phyloP scores from a whole-genome alignment of 805 yeast species.

The Debaryomyces tyrocola region DNA sequence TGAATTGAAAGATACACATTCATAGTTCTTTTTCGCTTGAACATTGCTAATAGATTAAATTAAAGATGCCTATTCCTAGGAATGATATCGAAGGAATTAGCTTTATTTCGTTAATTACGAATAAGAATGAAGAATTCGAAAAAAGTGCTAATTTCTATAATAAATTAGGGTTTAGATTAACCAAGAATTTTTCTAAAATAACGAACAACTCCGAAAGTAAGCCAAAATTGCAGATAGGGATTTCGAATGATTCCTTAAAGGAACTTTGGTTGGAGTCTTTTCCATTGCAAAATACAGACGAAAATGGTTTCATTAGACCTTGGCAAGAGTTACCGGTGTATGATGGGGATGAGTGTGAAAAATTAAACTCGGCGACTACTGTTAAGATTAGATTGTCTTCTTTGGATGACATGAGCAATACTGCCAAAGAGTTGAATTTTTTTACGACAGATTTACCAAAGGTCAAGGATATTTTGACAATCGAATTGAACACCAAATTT shows the following conservation, averaged over 20 bases:
- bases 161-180: constrained; percentile 58
- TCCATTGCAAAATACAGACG: constrained; percentile 46
- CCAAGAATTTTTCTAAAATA: constrained; percentile 60
- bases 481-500: background rate
- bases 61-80: background rate
- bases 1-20: too few species aligned
- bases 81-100: constrained; percentile 38
- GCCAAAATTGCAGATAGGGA: constrained; percentile 44
- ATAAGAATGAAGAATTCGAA: constrained; percentile 45
- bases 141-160: constrained; percentile 56
- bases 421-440: constrained; percentile 23
- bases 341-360: constrained; percentile 34
- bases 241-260: constrained; percentile 62
- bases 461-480: constrained; percentile 17
- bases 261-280: constrained; percentile 76
- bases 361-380: constrained; percentile 27
- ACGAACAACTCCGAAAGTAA: constrained; percentile 32
- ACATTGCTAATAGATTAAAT: background rate
- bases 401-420: constrained; percentile 4
- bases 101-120: constrained; percentile 62
- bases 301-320: constrained; percentile 34
- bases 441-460: constrained; percentile 30
- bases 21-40: background rate
- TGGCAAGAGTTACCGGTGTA: constrained; percentile 43
- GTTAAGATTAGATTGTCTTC: constrained; percentile 36